Evolutionary conservation across 148 eudicot genomes (phyloP), one percentile per base, ranked within the genome.

Genomic region (Rhododendron ferrugineum): DNA sequence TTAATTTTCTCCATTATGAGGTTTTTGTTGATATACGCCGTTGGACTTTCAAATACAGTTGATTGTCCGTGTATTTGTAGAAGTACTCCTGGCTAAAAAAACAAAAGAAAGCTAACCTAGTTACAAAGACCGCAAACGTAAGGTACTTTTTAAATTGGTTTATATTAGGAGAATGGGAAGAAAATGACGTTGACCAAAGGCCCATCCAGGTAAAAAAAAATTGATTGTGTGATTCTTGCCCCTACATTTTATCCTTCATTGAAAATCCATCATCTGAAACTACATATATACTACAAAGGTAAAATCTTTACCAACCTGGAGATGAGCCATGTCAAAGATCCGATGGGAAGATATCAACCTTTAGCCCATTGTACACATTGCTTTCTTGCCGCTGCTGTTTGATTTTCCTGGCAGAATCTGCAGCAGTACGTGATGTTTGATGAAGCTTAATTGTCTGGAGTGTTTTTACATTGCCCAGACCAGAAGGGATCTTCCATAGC

Each of bases 231-330:
- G 66, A 22, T 60, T 60, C 6, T 60, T 22, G 1, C 11, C 66
- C 10, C 9, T 22, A 0, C 22, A 58, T 58, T 60, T 58, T 7
- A 60, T 60, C 11, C 0, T 60, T 23, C 28, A 7, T 7, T 22
- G 28, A 60, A 60, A 60, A 7, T 23, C 66, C 26, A 60, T 60
- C 1, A 60, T 58, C 64, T 58, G 73, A 66, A 66, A 28, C 1
- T 26, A 26, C 1, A 8, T n/a, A 66, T 7, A 10, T 26, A 66
- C 32, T 66, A 0, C 4, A 0, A 0, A 66, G 34, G 34, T 66
- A n/a, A 66, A 66, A 26, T 66, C 30, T 66, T 66, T 66, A 66
- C 99, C 96, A 6, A 97, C 94, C 83, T 95, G 98, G 86, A 97
- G 98, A 73, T 98, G 86, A 10, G 99, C 2, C 28, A 0, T 14